A percentile compares a stretch with the other conserved stretches of the same genome.
phyloP scores from a whole-genome alignment of 495 filamentous ascomycete genomes.

The Ascobolus immersus region DNA sequence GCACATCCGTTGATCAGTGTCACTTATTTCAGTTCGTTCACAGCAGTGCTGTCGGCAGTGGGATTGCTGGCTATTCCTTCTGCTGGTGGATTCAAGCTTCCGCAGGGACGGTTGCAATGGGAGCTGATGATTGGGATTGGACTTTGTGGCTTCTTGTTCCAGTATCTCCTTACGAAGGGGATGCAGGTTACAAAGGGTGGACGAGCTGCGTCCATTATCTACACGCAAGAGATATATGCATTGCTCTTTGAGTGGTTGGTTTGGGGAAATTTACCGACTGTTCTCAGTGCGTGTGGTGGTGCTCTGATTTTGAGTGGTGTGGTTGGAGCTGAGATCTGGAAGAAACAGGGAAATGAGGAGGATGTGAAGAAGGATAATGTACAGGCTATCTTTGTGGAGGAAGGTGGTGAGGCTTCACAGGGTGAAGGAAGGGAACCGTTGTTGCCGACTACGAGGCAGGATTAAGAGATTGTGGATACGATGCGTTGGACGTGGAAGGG shows the following conservation, averaged over 20 bases:
- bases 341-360: no score
- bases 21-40: conserved; percentile 57
- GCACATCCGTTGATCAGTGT: conserved; percentile 68
- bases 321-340: no score
- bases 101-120: conserved; percentile 40
- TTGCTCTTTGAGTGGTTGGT: conserved; percentile 11
- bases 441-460: no score
- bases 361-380: no score
- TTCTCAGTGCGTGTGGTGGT: conserved; percentile 4
- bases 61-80: conserved; percentile 22
- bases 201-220: conserved; percentile 17
- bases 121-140: conserved; percentile 40
- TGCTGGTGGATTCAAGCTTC: conserved; percentile 35
- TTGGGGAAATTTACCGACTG: conserved; percentile 8
- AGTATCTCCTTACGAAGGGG: conserved; percentile 66
- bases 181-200: conserved; percentile 39
- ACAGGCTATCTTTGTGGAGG: no score
- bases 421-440: no score
- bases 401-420: no score
- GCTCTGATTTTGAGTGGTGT: conserved; percentile 8
- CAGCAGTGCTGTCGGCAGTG: conserved; percentile 31
- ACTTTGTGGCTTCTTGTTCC: conserved; percentile 56
- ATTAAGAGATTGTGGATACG: no score
- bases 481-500: no score
- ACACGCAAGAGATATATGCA: conserved; percentile 12